Conservation (phyloP, 441 rosid genomes). For the Breynia disticha region DNA sequence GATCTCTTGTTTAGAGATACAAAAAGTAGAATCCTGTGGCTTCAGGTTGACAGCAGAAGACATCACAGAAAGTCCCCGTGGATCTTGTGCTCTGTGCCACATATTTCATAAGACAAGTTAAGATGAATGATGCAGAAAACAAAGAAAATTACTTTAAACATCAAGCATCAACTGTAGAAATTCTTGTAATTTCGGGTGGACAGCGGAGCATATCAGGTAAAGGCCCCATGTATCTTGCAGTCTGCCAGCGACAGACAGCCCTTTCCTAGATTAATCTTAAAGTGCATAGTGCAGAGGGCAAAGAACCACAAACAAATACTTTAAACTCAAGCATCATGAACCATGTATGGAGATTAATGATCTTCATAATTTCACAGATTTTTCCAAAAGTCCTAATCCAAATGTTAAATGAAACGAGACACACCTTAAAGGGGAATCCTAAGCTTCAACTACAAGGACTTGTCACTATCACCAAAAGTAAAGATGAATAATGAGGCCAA, state of each 20-base stretch:
- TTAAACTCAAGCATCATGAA: not conserved
- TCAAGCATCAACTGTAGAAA: not conserved
- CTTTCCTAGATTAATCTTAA: not conserved
- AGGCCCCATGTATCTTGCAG: constrained; percentile 20
- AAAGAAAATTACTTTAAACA: not conserved
- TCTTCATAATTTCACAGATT: not conserved
- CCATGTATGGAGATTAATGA: not conserved
- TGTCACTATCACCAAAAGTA: constrained; percentile 13
- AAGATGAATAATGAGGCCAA: not conserved
- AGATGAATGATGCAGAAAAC: not conserved
- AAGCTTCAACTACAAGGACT: constrained; percentile 14
- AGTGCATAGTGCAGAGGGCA: not conserved
- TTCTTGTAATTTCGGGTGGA: constrained; percentile 14
- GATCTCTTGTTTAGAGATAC: constrained; percentile 27
- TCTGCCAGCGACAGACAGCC: constrained; percentile 29
- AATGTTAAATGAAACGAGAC: not conserved
- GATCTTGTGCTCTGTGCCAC: constrained; percentile 31
- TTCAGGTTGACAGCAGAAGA: constrained; percentile 24
- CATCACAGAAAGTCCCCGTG: constrained; percentile 13
- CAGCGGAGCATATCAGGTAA: constrained; percentile 20
- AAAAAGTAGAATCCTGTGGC: constrained; percentile 21
- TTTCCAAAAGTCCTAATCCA: not conserved
- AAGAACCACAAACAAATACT: not conserved
- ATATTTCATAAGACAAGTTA: not conserved
- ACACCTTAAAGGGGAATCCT: constrained; percentile 17